These are phyloP conservation scores for Ephemerocybe angulata DNA, from an alignment of 768 basidiomycete species.

Conservation along the genomic window DNA sequence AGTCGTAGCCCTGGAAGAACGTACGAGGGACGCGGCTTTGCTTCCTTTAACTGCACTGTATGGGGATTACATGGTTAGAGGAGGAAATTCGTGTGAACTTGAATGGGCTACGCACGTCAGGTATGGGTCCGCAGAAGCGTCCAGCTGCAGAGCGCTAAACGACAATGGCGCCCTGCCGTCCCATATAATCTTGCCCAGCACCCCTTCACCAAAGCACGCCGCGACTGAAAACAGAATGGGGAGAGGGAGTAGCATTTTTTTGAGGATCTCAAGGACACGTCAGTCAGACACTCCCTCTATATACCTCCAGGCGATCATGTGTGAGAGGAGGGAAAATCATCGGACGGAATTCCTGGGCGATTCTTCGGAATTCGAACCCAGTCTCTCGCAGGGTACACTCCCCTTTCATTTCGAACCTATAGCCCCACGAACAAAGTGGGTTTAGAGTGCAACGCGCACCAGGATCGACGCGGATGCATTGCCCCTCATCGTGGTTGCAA, in stretches of 20 bases:
- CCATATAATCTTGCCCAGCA: constrained; percentile 27
- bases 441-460: too few species aligned
- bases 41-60: constrained; percentile 53
- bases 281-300: too few species aligned
- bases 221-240: too few species aligned
- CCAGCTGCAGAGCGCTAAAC: constrained; percentile 39
- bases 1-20: constrained; percentile 10
- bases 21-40: constrained; percentile 47
- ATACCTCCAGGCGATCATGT: too few species aligned
- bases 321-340: too few species aligned
- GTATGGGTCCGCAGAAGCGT: constrained; percentile 48
- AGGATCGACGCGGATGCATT: too few species aligned
- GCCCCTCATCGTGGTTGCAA: too few species aligned
- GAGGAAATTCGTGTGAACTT: too few species aligned
- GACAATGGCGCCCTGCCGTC: constrained; percentile 52
- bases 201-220: too few species aligned
- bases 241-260: background rate
- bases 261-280: background rate
- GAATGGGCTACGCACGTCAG: constrained; percentile 42
- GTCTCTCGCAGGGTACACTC: too few species aligned
- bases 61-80: background rate
- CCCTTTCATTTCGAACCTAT: too few species aligned
- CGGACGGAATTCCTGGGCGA: background rate
- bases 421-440: too few species aligned
- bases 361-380: background rate